Evolutionary conservation across 805 yeast genomes (phyloP), one percentile per base, ranked within the genome.

Genomic region (Spathaspora sp.): DNA sequence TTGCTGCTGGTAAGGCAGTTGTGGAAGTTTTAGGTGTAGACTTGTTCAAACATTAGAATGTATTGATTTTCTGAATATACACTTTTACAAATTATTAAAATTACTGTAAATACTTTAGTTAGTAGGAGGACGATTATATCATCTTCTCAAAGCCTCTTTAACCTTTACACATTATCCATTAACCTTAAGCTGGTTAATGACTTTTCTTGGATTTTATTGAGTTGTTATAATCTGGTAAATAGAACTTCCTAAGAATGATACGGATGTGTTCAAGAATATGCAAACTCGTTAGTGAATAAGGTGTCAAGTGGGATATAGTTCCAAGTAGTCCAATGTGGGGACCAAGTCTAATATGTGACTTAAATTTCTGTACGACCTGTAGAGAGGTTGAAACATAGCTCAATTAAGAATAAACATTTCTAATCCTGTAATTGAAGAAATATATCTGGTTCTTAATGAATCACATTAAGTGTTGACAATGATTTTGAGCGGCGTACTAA

Each of bases 1-100:
- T 79, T 43, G 80, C 79, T 46, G 78, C 73, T 19, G 74, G 76
- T 49, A 70, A 71, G 52, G 64, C 76, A 29, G 59, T 76, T 43
- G 69, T 63, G 31, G 73, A 73, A 44, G 56, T 73, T 32, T 63
- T 75, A 56, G 64, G 63, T 6, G 68, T 56, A 35, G 60, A 62
- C 42, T 62, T 62, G 46, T 60, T 51, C 38, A 59, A 57, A 5
- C 46, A 53, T 35, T 59, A 32, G 51, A 11, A 23, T 23, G 26
- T 23, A 23, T 48, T 18, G 7, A 19, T 42, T 14, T n/a, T n/a
- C n/a, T n/a, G n/a, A n/a, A n/a, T n/a, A n/a, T n/a, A n/a, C n/a
- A n/a, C n/a, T n/a, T n/a, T n/a, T n/a, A n/a, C n/a, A n/a, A n/a
- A n/a, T n/a, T n/a, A n/a, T n/a, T n/a, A n/a, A n/a, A n/a, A n/a